Base-by-base conservation (phyloP, 2,329 filamentous ascomycete species). In the Arthrobotrys iridis region DNA sequence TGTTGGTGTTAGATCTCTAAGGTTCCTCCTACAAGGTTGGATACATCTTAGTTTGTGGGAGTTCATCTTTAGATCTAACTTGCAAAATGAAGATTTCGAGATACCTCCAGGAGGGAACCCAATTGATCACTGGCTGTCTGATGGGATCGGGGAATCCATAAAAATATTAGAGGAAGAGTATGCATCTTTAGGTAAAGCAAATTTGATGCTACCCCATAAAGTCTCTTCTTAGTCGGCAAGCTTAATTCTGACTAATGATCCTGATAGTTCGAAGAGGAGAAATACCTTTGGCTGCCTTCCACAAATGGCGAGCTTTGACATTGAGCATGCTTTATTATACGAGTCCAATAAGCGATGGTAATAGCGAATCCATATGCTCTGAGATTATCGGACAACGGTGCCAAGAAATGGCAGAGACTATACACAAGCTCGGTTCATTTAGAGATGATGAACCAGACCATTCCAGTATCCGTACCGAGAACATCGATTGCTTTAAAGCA, bases 261-360 rank as follows among this genome's bases (percentile, higher is more conserved):
- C 4, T 43, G 11, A 43, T 24, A 59, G 52, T 35, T 26, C 18
- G 11, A n/a, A 26, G 30, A 11, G 41, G 15, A 15, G 8, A 24
- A 2, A 15, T 59, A 26, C 30, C 20, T 8, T 8, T 33, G 1
- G 52, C 52, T 1, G 40, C 40, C 18, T 62, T 62, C 24, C 58
- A 62, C 24, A 62, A 46, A 37, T 62, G 58, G 58, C 37, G 58
- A 33, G 30, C 37, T 20, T 8, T 62, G 22, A 62, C 58, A 18
- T 13, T 62, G 13, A 62, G 40, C 22, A 45, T 62, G 2, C 58
- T 63, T 33, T 33, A 33, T 33, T 10, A 33, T 5, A 15, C 59
- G 30, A 24, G 37, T 15, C 18, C 15, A 11, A 48, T 28, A 35
- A 40, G 35, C 7, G 59, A 50, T 46, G 11, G 22, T 5, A 45